These are phyloP conservation scores for Cutaneotrichosporon sp. DNA, from an alignment of 1,284 basidiomycete species.

Conservation along the genomic window DNA sequence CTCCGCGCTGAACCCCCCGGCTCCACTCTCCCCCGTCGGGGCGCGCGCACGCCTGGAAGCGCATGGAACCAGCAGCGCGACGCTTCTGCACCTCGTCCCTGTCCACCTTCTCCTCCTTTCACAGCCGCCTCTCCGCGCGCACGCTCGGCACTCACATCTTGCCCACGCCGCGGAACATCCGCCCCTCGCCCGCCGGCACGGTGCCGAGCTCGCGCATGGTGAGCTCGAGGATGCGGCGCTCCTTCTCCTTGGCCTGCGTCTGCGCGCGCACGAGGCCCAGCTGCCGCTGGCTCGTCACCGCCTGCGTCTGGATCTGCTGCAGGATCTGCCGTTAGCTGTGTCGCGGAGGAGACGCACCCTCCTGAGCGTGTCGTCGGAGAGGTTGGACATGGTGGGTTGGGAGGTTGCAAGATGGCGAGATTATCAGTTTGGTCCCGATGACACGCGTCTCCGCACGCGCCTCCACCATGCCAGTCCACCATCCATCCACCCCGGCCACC, in stretches of 20 bases:
- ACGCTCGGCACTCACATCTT: constrained; percentile 72
- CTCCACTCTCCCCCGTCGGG: too few species aligned
- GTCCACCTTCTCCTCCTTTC: too few species aligned
- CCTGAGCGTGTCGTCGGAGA: constrained; percentile 82
- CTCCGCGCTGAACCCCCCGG: too few species aligned
- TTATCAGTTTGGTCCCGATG: neutral
- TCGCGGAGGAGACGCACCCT: constrained; percentile 60
- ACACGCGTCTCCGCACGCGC: neutral
- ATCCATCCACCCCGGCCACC: neutral
- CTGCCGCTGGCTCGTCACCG: constrained; percentile 74
- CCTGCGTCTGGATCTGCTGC: constrained; percentile 83
- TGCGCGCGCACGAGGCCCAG: constrained; percentile 72
- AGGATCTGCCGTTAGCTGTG: constrained; percentile 66
- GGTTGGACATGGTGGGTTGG: constrained; percentile 62
- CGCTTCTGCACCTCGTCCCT: too few species aligned
- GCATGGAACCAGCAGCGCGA: too few species aligned
- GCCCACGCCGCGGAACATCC: constrained; percentile 84
- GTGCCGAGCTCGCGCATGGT: constrained; percentile 61
- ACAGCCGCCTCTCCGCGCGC: too few species aligned
- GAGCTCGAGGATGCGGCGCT: constrained; percentile 80
- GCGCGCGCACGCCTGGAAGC: too few species aligned
- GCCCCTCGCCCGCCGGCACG: constrained; percentile 59
- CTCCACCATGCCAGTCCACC: neutral
- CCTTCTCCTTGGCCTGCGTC: constrained; percentile 73
- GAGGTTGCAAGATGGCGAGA: neutral